Conservation (phyloP, 2,329 filamentous ascomycete genomes). For the Waltergamsia citrina region DNA sequence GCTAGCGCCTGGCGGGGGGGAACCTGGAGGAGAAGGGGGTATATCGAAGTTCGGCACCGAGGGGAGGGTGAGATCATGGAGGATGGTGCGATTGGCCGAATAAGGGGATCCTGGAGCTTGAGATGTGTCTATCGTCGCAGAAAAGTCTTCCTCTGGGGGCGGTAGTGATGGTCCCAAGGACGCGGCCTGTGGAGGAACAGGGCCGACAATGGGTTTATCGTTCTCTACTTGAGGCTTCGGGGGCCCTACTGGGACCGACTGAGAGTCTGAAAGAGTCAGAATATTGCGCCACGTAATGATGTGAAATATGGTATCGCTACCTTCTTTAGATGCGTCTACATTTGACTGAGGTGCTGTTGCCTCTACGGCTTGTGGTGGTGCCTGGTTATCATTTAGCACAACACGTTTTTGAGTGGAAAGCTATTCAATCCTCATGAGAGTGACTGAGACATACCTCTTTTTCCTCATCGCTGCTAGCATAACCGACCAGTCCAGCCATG, state of each 20-base stretch:
- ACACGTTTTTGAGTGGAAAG: background rate
- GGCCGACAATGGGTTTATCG: background rate
- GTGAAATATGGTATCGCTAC: too few species aligned
- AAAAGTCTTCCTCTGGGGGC: constrained; percentile 12
- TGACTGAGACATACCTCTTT: constrained; percentile 19
- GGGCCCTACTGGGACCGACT: too few species aligned
- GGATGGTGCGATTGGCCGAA: constrained; percentile 49
- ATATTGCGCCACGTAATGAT: too few species aligned
- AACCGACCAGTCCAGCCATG: constrained; percentile 37
- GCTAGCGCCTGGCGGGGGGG: constrained; percentile 41
- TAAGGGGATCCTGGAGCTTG: constrained; percentile 51
- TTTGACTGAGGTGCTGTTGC: too few species aligned
- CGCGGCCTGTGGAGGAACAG: constrained; percentile 5
- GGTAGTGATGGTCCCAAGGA: constrained; percentile 30
- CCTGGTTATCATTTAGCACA: background rate
- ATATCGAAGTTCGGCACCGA: constrained; percentile 64
- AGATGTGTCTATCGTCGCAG: constrained; percentile 4
- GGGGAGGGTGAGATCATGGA: constrained; percentile 68
- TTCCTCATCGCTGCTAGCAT: constrained; percentile 43
- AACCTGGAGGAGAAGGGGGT: constrained; percentile 61
- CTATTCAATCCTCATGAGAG: background rate
- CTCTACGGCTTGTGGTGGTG: background rate
- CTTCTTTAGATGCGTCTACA: too few species aligned
- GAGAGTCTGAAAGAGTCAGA: too few species aligned
- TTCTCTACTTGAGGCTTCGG: background rate